These are phyloP conservation scores for Aspergillus cavernicola DNA, from an alignment of 495 filamentous ascomycete genomes.

Conservation along the genomic window DNA sequence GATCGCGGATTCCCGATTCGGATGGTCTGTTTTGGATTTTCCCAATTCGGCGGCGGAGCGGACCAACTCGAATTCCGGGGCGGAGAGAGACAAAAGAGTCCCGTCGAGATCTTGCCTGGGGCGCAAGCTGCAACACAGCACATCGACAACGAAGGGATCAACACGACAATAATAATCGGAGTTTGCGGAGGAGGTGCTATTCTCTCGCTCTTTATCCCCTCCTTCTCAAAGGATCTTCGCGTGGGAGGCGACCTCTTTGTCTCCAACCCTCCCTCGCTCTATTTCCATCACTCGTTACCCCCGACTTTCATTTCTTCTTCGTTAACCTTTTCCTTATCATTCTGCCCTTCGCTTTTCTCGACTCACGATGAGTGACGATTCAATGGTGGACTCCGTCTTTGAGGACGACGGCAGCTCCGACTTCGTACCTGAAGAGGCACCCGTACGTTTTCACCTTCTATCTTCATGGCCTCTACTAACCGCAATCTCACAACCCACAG, in stretches of 20 bases:
- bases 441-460: constrained; percentile 19
- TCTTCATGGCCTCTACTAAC: not conserved
- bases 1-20: constrained; percentile 18
- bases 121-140: not conserved
- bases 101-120: not conserved
- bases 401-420: constrained; percentile 49
- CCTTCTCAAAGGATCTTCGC: not conserved
- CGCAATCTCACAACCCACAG: constrained; percentile 29
- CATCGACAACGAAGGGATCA: constrained; percentile 14
- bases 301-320: not conserved
- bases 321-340: not conserved
- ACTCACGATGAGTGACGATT: constrained; percentile 21
- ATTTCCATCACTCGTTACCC: constrained; percentile 8
- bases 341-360: no score
- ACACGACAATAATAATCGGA: constrained; percentile 7
- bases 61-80: constrained; percentile 15
- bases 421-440: constrained; percentile 38
- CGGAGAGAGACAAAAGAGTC: not conserved
- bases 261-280: not conserved
- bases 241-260: constrained; percentile 6
- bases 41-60: constrained; percentile 17
- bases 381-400: constrained; percentile 52
- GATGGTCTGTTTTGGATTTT: constrained; percentile 25
- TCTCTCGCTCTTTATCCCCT: constrained; percentile 9
- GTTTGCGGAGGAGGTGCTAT: not conserved